Evolutionary conservation across 352 stramenopile genomes (phyloP), one percentile per base, ranked within the genome.

Genomic region (Pythium plurisporium): DNA sequence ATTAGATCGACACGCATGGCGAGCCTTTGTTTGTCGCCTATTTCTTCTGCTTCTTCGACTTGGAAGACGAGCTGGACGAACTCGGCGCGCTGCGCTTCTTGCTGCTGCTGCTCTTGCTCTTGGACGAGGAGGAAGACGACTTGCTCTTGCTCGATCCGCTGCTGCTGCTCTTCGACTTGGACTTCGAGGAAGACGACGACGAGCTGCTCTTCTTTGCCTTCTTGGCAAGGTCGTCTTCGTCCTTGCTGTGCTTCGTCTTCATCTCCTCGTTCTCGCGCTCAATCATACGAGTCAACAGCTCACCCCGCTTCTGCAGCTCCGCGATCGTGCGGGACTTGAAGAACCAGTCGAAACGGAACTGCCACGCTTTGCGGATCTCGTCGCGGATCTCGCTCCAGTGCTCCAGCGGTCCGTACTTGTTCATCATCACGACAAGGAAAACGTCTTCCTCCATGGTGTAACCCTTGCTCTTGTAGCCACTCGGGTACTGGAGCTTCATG

Each of bases 321-420:
- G 78, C 79, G 25, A 97, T 95, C 59, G 91, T 98, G 37, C 97
- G 82, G 30, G 93, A 98, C 76, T 99, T 99, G 78, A 99, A 98
- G 65, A 98, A 99, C 96, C 96, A 99, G 71, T 99, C 94, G 58
- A 99, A 99, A 11, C 96, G 91, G 72, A 99, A 99, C 67, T 99
- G 96, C 95, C 95, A 98, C 17, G 95, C 94, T 49, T 96, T 95
- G 58, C 91, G 87, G 64, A 99, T 99, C 72, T 99, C 95, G 61
- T 98, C 91, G 27, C 96, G 91, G 67, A 99, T 99, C 59, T 97
- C 86, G 63, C 97, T 96, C 77, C 96, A 98, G 67, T 97, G 92
- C 64, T 91, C 84, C 33, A 97, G 83, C 56, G 97, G 98, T 0
- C 96, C 96, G 73, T 98, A 97, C 50, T 96, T 91, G 79, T 99